Percentiles rank a stretch among this genome's conserved stretches.
Evolutionary conservation across 1,284 basidiomycete species (phyloP).

Genomic region (Sporisorium exsertum): DNA sequence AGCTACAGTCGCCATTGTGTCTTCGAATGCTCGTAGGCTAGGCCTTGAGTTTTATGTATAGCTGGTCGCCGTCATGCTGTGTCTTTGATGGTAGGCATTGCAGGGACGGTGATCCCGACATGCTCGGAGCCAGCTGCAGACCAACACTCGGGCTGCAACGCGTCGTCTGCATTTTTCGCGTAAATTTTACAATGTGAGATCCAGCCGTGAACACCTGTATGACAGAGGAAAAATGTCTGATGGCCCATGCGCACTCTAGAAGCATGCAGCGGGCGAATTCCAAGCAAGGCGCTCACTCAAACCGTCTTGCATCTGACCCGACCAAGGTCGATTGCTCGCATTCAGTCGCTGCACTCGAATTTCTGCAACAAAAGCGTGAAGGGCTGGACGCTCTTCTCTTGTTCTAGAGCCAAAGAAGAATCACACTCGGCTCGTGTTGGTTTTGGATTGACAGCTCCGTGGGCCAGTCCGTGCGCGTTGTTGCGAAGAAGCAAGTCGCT

Average conservation of each 20-base stretch:
- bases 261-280: background rate
- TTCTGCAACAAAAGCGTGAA: background rate
- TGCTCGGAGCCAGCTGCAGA: background rate
- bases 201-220: background rate
- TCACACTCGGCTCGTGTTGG: background rate
- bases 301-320: background rate
- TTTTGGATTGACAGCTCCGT: background rate
- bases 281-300: constrained; percentile 2
- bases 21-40: background rate
- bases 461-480: background rate
- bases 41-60: too few species aligned
- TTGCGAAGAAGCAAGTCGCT: background rate
- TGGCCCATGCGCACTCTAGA: constrained; percentile 19
- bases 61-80: background rate
- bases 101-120: too few species aligned
- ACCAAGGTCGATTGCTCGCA: background rate
- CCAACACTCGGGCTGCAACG: constrained; percentile 18
- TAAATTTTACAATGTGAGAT: constrained; percentile 3
- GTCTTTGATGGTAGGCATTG: background rate
- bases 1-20: constrained; percentile 19
- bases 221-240: background rate
- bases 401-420: background rate
- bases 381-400: background rate
- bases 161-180: constrained; percentile 12
- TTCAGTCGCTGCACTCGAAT: background rate